Evolutionary conservation across 2,329 filamentous ascomycete species (phyloP).

Genomic region (Emydomyces testavorans): DNA sequence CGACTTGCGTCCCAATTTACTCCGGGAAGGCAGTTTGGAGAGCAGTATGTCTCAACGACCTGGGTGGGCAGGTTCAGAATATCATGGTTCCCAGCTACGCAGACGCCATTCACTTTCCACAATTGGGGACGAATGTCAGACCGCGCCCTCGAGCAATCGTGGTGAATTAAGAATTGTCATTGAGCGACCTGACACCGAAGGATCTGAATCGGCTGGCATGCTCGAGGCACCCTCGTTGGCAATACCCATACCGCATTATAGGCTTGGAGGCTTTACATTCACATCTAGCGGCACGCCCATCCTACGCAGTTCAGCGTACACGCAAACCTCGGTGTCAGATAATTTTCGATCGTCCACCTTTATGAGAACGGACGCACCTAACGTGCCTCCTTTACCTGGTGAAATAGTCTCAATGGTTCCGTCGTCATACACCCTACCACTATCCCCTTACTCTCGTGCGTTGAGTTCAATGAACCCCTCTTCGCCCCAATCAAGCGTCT

Average conservation of each 20-base stretch:
- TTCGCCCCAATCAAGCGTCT: slow-evolving; percentile 31
- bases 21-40: slow-evolving; percentile 20
- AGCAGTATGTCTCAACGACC: slow-evolving; percentile 20
- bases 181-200: slow-evolving; percentile 54
- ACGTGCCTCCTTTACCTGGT: slow-evolving; percentile 18
- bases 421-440: slow-evolving; percentile 28
- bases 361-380: slow-evolving; percentile 30
- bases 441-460: slow-evolving; percentile 26
- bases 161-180: slow-evolving; percentile 72
- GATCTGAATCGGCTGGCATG: slow-evolving; percentile 54
- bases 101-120: slow-evolving; percentile 69
- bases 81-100: slow-evolving; percentile 9
- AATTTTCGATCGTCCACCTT: slow-evolving; percentile 55
- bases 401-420: slow-evolving; percentile 14
- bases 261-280: slow-evolving; percentile 70
- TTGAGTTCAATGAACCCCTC: slow-evolving; percentile 26
- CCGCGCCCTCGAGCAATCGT: slow-evolving; percentile 35
- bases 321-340: slow-evolving; percentile 53
- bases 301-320: slow-evolving; percentile 69
- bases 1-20: slow-evolving; percentile 24
- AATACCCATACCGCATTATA: slow-evolving; percentile 71
- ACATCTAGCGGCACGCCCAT: slow-evolving; percentile 63
- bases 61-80: slow-evolving; percentile 19
- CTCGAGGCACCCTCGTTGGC: slow-evolving; percentile 50
- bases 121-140: slow-evolving; percentile 49